Conservation (phyloP, 805 yeast genomes). For the Candida chilensis region DNA sequence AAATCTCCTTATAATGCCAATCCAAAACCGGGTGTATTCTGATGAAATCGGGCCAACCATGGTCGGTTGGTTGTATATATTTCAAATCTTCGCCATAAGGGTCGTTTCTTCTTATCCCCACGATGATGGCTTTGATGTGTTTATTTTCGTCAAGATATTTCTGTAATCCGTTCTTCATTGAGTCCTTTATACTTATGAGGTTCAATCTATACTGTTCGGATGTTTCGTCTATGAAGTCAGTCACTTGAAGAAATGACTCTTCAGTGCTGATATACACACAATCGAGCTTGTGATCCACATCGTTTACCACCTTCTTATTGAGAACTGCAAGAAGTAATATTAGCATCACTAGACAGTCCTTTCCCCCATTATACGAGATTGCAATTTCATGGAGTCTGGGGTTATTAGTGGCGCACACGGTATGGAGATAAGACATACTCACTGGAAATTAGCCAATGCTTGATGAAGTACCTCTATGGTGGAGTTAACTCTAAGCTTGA, state of each 20-base stretch:
- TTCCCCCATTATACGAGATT: conserved; percentile 91
- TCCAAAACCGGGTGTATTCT: conserved; percentile 83
- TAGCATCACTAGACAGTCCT: conserved; percentile 89
- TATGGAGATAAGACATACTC: no score
- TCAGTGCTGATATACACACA: conserved; percentile 74
- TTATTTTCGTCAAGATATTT: conserved; percentile 46
- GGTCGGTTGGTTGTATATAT: conserved; percentile 70
- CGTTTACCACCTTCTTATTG: conserved; percentile 18
- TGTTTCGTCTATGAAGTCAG: conserved; percentile 53
- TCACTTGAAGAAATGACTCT: conserved; percentile 61
- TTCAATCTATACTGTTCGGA: conserved; percentile 46
- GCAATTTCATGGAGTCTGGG: conserved; percentile 44
- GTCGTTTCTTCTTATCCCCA: conserved; percentile 84
- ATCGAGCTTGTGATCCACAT: conserved; percentile 25
- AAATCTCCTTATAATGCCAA: conserved; percentile 78
- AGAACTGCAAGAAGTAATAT: conserved; percentile 58
- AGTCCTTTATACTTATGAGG: conserved; percentile 30
- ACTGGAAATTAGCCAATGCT: no score
- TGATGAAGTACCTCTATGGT: no score
- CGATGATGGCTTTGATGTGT: conserved; percentile 61
- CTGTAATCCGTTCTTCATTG: conserved; percentile 62
- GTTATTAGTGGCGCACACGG: background rate
- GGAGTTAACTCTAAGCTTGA: no score
- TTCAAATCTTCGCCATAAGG: conserved; percentile 63
- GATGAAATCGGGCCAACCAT: conserved; percentile 83